Conservation (phyloP, 2,329 filamentous ascomycete species). For the Aspergillus amoenus region DNA sequence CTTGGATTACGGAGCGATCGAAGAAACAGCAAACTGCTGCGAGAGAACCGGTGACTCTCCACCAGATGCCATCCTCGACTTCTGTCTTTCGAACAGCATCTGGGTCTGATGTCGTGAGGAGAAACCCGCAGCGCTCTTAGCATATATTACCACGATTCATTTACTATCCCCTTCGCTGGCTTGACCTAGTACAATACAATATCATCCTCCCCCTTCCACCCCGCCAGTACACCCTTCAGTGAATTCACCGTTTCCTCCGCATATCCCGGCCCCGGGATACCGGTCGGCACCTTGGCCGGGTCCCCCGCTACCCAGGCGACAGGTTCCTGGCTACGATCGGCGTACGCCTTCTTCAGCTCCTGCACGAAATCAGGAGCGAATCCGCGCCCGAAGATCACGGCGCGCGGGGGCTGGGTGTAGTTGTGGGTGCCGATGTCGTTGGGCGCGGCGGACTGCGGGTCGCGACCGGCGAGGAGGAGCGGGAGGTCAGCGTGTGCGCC, state of each 20-base stretch:
- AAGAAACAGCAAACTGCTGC: conserved; percentile 3
- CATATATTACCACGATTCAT: too few relatives aligned
- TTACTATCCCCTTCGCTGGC: too few relatives aligned
- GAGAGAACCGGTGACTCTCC: conserved; percentile 17
- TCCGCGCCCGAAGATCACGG: conserved; percentile 29
- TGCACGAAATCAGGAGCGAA: conserved; percentile 17
- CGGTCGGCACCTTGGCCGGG: conserved; percentile 12
- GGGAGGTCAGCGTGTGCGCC: conserved; percentile 23
- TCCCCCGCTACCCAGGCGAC: conserved; percentile 18
- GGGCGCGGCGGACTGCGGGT: conserved; percentile 18
- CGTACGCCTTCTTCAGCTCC: conserved; percentile 10
- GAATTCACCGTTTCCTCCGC: background rate
- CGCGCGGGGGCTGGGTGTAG: conserved; percentile 24
- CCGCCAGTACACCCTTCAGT: background rate
- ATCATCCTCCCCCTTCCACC: background rate
- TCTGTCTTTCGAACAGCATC: conserved; percentile 64
- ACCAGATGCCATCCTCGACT: conserved; percentile 58
- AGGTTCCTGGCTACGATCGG: background rate
- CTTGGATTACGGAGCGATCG: conserved; percentile 50
- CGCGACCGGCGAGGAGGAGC: conserved; percentile 22
- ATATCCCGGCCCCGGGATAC: background rate
- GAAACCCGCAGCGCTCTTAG: background rate
- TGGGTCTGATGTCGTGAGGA: conserved; percentile 16
- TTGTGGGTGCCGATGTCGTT: conserved; percentile 27
- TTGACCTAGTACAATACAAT: background rate